A percentile compares a stretch with the other conserved stretches of the same genome.
Evolutionary conservation across 1,284 basidiomycete genomes (phyloP).

Genomic region (Malassezia sympodialis): DNA sequence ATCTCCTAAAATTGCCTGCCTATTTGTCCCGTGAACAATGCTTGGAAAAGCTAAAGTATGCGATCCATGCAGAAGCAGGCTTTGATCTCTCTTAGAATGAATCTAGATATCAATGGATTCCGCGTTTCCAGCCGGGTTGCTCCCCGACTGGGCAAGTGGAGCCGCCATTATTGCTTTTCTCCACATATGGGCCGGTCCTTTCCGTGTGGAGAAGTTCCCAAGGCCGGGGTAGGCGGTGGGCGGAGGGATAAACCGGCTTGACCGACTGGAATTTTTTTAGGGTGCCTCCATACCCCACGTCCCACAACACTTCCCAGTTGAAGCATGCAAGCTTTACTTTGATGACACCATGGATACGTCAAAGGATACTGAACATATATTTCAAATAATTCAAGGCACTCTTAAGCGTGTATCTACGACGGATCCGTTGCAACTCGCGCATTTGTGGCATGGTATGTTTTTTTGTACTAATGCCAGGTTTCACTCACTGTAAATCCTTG

Average conservation of each 20-base stretch:
- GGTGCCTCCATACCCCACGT: background rate
- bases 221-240: background rate
- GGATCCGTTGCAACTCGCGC: slow-evolving; percentile 5
- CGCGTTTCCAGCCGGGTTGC: too few relatives aligned
- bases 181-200: background rate
- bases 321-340: background rate
- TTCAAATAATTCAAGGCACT: background rate
- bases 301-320: background rate
- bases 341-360: background rate
- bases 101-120: too few relatives aligned
- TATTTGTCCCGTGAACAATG: slow-evolving; percentile 30
- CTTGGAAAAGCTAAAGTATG: slow-evolving; percentile 39
- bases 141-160: background rate
- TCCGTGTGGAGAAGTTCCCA: background rate
- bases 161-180: background rate
- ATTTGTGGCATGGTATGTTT: slow-evolving; percentile 13
- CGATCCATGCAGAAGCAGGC: slow-evolving; percentile 40
- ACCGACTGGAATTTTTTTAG: background rate
- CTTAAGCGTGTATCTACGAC: slow-evolving; percentile 4
- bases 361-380: background rate
- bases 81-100: slow-evolving; percentile 37
- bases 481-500: slow-evolving; percentile 68
- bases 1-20: slow-evolving; percentile 43
- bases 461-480: slow-evolving; percentile 54
- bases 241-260: background rate